Evolutionary conservation across 2,329 filamentous ascomycete genomes (phyloP).

Genomic region (Penicillium janthinellum): DNA sequence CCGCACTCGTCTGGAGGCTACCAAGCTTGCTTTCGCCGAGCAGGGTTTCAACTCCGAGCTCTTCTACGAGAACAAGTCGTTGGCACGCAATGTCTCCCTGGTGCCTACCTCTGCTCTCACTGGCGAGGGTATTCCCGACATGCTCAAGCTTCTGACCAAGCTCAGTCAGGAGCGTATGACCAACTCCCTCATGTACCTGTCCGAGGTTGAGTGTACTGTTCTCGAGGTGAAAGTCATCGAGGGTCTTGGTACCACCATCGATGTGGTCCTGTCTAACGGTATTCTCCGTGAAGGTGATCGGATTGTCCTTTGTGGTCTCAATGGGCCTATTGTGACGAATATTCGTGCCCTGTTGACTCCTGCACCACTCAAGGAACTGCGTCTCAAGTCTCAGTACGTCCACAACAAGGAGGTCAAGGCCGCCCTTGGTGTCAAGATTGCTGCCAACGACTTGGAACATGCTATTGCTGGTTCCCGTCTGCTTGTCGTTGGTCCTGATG

Average conservation of each 20-base stretch:
- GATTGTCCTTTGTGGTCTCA: constrained; percentile 93
- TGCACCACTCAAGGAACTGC: constrained; percentile 87
- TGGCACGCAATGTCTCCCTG: constrained; percentile 91
- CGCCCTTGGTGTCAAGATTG: constrained; percentile 97
- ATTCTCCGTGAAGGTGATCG: constrained; percentile 91
- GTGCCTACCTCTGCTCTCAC: constrained; percentile 97
- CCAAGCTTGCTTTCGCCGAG: constrained; percentile 91
- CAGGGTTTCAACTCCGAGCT: constrained; percentile 98
- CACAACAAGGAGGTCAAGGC: constrained; percentile 99
- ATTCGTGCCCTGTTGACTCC: constrained; percentile 93
- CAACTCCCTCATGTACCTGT: constrained; percentile 94
- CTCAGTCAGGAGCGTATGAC: constrained; percentile 98
- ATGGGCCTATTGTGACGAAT: constrained; percentile 92
- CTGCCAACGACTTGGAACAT: constrained; percentile 89
- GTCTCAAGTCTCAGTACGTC: constrained; percentile 93
- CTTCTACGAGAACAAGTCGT: constrained; percentile 96
- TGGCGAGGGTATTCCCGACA: constrained; percentile 98
- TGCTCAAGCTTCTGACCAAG: constrained; percentile 91
- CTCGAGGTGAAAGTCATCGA: constrained; percentile 99
- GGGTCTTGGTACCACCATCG: constrained; percentile 97
- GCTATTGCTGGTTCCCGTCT: constrained; percentile 95
- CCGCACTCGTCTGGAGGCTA: constrained; percentile 82
- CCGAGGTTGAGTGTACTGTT: constrained; percentile 95
- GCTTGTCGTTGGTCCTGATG: constrained; percentile 89
- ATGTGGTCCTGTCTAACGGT: constrained; percentile 95